Evolutionary conservation across 192 early-diverging fungal genomes (phyloP).

Genomic region (Coemansia sp.): DNA sequence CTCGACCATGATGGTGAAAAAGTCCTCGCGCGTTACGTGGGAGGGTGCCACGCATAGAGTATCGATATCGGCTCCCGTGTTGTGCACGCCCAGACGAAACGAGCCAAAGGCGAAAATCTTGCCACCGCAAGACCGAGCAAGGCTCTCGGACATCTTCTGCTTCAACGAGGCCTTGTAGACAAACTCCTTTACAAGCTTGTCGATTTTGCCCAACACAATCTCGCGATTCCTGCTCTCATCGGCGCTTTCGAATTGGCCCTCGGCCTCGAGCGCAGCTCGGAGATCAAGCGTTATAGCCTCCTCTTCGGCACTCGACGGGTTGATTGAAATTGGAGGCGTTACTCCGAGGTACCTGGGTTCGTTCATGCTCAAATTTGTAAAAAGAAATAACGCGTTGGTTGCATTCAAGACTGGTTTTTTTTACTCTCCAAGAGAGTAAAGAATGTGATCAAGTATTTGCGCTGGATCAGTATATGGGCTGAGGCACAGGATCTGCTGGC

Average conservation of each 20-base stretch:
- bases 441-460: too few species aligned
- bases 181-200: constrained; percentile 88
- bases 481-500: too few species aligned
- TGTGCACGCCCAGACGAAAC: constrained; percentile 93
- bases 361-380: constrained; percentile 9
- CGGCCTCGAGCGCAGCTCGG: constrained; percentile 64
- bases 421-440: neutral
- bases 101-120: constrained; percentile 98
- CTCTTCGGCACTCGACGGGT: constrained; percentile 64
- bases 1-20: constrained; percentile 86
- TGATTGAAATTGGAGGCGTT: constrained; percentile 72
- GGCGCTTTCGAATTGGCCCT: constrained; percentile 84
- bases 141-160: constrained; percentile 70
- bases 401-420: too few species aligned
- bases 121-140: constrained; percentile 86
- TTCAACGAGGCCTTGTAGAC: constrained; percentile 75
- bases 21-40: constrained; percentile 87
- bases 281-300: constrained; percentile 67
- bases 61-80: constrained; percentile 95
- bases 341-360: constrained; percentile 62
- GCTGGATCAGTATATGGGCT: too few species aligned
- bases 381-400: neutral
- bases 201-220: constrained; percentile 79
- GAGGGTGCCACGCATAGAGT: constrained; percentile 92
- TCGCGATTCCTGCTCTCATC: constrained; percentile 82